Percentiles rank a stretch among this genome's conserved stretches.
phyloP scores from a whole-genome alignment of 352 stramenopile species.

The Phytophthora ohioensis region DNA sequence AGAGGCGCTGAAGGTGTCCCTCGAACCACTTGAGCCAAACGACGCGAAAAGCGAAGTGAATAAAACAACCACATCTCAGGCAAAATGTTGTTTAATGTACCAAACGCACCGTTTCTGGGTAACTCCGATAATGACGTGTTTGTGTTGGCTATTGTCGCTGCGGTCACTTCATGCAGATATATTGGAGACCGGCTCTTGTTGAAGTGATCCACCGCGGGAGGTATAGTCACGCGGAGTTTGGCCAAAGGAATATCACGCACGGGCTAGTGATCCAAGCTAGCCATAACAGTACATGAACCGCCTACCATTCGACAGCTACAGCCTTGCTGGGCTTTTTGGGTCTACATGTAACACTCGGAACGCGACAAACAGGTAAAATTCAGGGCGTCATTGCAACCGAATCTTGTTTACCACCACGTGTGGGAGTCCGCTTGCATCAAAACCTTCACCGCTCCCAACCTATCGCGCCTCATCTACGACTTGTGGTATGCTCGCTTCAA shows the following conservation, averaged over 20 bases:
- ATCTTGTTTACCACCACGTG: no score
- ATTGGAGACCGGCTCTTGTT: no score
- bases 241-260: no score
- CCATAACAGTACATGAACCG: no score
- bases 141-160: not conserved
- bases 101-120: not conserved
- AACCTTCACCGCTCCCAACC: conserved; percentile 17
- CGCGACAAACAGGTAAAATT: not conserved
- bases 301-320: no score
- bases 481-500: conserved; percentile 20
- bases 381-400: not conserved
- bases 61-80: conserved; percentile 6
- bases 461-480: conserved; percentile 25
- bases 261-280: no score
- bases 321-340: no score
- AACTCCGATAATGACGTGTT: not conserved
- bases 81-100: not conserved
- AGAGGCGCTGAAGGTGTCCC: no score
- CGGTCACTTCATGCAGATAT: not conserved
- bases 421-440: not conserved
- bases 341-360: no score
- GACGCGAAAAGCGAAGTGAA: not conserved
- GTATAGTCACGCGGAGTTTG: no score
- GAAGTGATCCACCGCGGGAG: no score
- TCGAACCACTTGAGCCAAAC: no score